Evolutionary conservation across 1,284 basidiomycete species (phyloP).

Genomic region (Cutaneotrichosporon sp.): DNA sequence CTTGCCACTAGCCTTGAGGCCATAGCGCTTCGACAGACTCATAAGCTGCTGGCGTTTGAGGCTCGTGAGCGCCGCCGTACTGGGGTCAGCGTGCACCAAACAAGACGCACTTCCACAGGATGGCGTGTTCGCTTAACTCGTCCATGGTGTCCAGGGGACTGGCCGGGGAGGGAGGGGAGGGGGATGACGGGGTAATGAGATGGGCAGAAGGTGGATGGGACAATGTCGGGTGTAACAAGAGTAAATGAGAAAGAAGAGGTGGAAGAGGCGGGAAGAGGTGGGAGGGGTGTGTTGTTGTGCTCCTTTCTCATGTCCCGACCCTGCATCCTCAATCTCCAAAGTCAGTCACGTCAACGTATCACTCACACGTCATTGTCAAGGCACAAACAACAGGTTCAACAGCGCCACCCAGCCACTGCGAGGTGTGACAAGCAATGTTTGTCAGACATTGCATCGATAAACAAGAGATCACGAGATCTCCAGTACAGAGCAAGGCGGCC

Average conservation of each 20-base stretch:
- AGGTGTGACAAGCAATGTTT: neutral
- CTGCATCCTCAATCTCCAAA: slow-evolving; percentile 3
- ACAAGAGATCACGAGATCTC: too few relatives aligned
- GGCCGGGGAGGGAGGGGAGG: neutral
- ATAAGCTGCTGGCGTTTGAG: slow-evolving; percentile 52
- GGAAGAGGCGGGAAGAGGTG: neutral
- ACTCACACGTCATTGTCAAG: neutral
- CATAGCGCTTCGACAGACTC: slow-evolving; percentile 49
- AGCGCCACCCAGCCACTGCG: neutral
- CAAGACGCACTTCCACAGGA: slow-evolving; percentile 23
- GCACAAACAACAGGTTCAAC: neutral
- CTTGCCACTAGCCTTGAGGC: slow-evolving; percentile 51
- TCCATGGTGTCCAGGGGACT: slow-evolving; percentile 9
- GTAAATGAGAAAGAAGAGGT: neutral
- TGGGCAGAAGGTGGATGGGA: too few relatives aligned
- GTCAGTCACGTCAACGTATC: slow-evolving; percentile 4
- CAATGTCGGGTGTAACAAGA: neutral
- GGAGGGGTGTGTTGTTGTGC: slow-evolving; percentile 1
- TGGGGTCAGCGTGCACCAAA: slow-evolving; percentile 12
- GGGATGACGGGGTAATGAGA: neutral
- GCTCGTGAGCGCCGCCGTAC: slow-evolving; percentile 45
- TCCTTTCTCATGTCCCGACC: neutral
- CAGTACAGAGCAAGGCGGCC: too few relatives aligned
- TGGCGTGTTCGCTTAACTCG: slow-evolving; percentile 26
- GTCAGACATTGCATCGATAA: neutral